These are phyloP conservation scores for Zygosaccharomyces kombuchaensis DNA, from an alignment of 805 yeast genomes.

Conservation along the genomic window DNA sequence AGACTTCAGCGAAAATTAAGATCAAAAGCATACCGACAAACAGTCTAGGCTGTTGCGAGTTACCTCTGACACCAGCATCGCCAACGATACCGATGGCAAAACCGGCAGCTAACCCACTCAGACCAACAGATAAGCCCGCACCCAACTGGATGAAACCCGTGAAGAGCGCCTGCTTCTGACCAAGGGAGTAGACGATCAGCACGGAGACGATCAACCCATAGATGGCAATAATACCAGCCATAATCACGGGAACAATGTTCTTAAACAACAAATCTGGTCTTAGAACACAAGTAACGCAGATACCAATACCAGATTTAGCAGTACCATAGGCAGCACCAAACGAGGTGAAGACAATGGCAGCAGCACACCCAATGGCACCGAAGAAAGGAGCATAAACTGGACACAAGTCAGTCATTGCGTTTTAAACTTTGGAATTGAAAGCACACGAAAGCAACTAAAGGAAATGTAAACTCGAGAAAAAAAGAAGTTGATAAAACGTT, in stretches of 20 bases:
- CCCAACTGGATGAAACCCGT: constrained; percentile 98
- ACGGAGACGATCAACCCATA: constrained; percentile 97
- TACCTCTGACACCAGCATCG: constrained; percentile 98
- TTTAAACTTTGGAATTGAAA: constrained; percentile 4
- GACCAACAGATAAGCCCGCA: constrained; percentile 96
- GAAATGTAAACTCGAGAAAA: not conserved
- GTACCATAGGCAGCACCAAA: constrained; percentile 99
- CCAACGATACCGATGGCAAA: constrained; percentile 99
- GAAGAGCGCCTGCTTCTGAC: constrained; percentile 87
- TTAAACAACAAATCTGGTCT: constrained; percentile 94
- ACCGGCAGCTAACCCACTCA: constrained; percentile 97
- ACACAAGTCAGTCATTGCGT: constrained; percentile 35
- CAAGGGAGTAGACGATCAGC: constrained; percentile 82
- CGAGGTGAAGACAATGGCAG: constrained; percentile 97
- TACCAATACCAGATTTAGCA: constrained; percentile 99
- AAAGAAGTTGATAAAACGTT: not conserved
- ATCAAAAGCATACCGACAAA: constrained; percentile 98
- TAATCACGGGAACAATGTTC: constrained; percentile 93
- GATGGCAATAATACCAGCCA: constrained; percentile 99
- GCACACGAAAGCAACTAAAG: not conserved
- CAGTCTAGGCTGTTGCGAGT: constrained; percentile 96
- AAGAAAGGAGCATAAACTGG: constrained; percentile 76
- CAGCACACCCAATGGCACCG: constrained; percentile 99
- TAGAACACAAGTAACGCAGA: constrained; percentile 94
- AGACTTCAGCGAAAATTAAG: constrained; percentile 97